Conservation (phyloP, 371 early-diverging fungal species). For the Conidiobolus incongruus region DNA sequence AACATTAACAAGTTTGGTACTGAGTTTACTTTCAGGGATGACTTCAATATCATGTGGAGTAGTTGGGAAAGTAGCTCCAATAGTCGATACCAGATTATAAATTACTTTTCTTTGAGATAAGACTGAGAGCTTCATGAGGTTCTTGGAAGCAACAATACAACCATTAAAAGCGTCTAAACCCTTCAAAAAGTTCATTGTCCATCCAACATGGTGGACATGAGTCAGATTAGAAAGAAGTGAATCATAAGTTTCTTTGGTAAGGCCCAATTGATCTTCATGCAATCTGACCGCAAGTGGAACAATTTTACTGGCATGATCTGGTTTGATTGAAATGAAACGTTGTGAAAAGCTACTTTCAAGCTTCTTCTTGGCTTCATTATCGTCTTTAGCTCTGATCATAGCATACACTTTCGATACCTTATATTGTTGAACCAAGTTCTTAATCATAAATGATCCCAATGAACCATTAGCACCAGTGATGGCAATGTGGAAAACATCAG, state of each 20-base stretch:
- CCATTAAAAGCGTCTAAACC: too few species aligned
- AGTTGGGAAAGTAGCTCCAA: background rate
- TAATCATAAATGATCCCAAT: background rate
- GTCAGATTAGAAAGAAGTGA: too few species aligned
- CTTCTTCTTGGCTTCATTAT: background rate
- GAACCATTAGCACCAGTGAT: constrained; percentile 1
- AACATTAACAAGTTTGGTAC: too few species aligned
- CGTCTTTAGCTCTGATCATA: background rate
- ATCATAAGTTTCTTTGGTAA: too few species aligned
- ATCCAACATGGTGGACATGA: too few species aligned
- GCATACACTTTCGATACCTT: background rate
- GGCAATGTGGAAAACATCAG: background rate
- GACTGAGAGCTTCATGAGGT: background rate
- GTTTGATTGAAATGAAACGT: background rate
- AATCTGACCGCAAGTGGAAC: constrained; percentile 6
- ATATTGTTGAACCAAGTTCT: background rate
- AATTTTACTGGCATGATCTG: background rate
- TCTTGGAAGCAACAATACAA: too few species aligned
- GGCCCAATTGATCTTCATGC: constrained; percentile 8
- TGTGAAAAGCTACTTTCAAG: background rate
- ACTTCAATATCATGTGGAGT: too few species aligned
- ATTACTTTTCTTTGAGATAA: background rate
- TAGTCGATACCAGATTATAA: background rate
- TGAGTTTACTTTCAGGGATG: too few species aligned
- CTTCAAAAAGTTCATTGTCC: too few species aligned